These are phyloP conservation scores for Penstemon davidsonii DNA, from an alignment of 257 asterid species.

Conservation along the genomic window DNA sequence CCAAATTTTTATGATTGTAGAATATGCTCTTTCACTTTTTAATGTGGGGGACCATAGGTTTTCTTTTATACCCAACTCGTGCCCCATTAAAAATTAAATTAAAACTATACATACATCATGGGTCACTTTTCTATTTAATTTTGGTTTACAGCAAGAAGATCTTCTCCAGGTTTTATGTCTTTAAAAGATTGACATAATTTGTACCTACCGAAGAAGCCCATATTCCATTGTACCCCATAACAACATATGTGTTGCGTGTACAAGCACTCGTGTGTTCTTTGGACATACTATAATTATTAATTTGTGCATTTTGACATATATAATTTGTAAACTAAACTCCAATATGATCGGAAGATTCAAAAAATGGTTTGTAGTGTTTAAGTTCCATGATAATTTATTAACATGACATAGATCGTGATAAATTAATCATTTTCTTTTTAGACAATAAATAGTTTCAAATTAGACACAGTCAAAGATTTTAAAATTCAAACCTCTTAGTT, in stretches of 20 bases:
- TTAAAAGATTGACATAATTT: conserved; percentile 43
- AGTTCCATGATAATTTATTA: too few relatives aligned
- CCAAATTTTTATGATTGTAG: conserved; percentile 42
- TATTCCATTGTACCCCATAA: conserved; percentile 31
- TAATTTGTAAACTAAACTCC: too few relatives aligned
- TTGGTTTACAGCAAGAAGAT: conserved; percentile 42
- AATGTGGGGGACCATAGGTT: conserved; percentile 48
- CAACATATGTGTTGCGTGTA: neutral
- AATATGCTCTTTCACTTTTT: conserved; percentile 45
- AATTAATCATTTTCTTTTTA: too few relatives aligned
- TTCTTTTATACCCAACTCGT: conserved; percentile 29
- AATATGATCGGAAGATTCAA: too few relatives aligned
- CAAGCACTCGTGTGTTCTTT: conserved; percentile 29
- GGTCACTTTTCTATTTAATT: conserved; percentile 25
- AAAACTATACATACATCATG: conserved; percentile 6
- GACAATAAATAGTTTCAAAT: too few relatives aligned
- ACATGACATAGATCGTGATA: too few relatives aligned
- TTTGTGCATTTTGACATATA: neutral
- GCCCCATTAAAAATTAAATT: neutral
- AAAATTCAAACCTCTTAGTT: too few relatives aligned
- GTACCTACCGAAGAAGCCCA: conserved; percentile 37
- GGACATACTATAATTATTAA: neutral
- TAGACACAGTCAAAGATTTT: too few relatives aligned
- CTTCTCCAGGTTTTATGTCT: conserved; percentile 63
- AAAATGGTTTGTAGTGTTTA: too few relatives aligned